Base-by-base conservation (phyloP, 2,329 filamentous ascomycete species). In the Stromatinia cepivora region DNA sequence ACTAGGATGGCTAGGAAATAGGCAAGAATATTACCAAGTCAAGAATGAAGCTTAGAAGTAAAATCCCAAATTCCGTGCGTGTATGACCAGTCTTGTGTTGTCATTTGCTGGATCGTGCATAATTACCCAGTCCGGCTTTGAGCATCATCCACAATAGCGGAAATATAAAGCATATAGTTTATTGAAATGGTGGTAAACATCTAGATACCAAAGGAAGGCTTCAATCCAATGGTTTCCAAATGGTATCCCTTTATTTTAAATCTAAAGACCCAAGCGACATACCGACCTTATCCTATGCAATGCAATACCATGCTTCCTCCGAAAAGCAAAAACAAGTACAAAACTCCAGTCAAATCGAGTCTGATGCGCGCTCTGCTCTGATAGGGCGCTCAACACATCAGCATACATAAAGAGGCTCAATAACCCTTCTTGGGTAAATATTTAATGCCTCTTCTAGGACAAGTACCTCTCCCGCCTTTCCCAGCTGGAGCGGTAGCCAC, bases 401-500 rank as follows among this genome's bases (percentile, higher is more conserved):
- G 11, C 34, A 13, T 22, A 39, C 17, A 52, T 39, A 39, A 25
- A 20, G 11, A 42, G 39, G 28, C 9, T 50, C n/a, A 25, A 64
- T 64, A 52, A 15, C n/a, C 10, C 48, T 64, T 64, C 61, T 72
- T 72, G 54, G 71, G 71, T 45, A 72, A 48, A 52, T 73, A 73
- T 53, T 70, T 70, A 46, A 73, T 73, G 10, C 72, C 72, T 20
- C 25, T 62, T 28, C 45, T 62, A 11, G 72, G 71, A 48, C 72
- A 73, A 22, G 58, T 71, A 17, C 72, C 65, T 45, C 66, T 54
- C 3, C 71, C 70, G 20, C 69, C 46, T 52, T 71, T 71, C 9
- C 71, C 71, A 45, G 65, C 72, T 6, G 72, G 72, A 48, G 28
- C 62, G 1, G 71, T 72, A 28, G 70, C 54, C 36, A 73, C 72